Evolutionary conservation across 192 early-diverging fungal genomes (phyloP), one percentile per base, ranked within the genome.

Genomic region (Phlyctochytrium bullatum): DNA sequence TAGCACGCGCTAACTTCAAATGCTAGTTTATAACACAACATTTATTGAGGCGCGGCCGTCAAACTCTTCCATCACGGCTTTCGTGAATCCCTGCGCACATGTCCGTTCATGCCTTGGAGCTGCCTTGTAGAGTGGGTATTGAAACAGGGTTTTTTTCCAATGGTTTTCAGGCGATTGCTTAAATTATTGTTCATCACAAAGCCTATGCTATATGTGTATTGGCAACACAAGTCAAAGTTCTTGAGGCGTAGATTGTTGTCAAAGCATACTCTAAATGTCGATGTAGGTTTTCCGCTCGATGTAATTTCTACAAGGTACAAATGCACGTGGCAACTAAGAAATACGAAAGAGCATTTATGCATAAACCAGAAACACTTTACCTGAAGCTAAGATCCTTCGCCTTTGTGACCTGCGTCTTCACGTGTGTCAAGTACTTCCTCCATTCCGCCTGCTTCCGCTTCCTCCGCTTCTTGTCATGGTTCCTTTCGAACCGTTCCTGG

Each of bases 361-460:
- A 51, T 16, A 14, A n/a, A n/a, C n/a, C 47, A 51, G n/a, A n/a
- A 16, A n/a, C 20, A 20, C 24, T 24, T 52, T 24, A 71, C 69
- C 69, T 63, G 51, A 23, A 31, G 23, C 31, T 59, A 27, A 81
- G 59, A 56, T 80, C 70, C 36, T 66, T 66, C 6, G 82, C 82
- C 29, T 73, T 31, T 36, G 67, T 62, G 17, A 82, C 73, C 67
- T 74, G 74, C 54, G 61, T 56, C 66, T 74, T 81, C 10, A 80
- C 72, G 36, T 57, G 30, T 36, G 56, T 59, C 59, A 84, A 36
- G 53, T 81, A 84, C 33, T 56, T 47, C 33, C 65, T 66, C 77
- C 77, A 84, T 33, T 81, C 76, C 35, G 68, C 62, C 73, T 84
- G 70, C 66, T 73, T 74, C 59, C 70, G 59, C 72, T 73, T 81